Evolutionary conservation across 176 grass and related monocot species (phyloP).

Genomic region (Juncus effusus): DNA sequence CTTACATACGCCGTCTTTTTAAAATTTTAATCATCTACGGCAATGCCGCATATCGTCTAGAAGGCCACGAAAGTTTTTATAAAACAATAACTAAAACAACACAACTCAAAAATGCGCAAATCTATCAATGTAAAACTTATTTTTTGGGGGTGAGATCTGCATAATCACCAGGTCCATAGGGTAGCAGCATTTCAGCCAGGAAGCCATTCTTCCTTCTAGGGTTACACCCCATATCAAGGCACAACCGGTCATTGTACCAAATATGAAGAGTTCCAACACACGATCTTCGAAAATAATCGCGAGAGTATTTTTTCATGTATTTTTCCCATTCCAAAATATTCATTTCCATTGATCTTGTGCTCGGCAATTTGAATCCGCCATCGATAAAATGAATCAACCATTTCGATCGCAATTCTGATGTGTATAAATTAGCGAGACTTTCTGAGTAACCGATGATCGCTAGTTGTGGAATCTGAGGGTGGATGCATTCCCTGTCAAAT

Average conservation of each 20-base stretch:
- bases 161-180: conserved; percentile 45
- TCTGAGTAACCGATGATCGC: conserved; percentile 51
- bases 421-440: conserved; percentile 59
- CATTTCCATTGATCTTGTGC: conserved; percentile 36
- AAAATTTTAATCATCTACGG: no score
- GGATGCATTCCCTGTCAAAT: conserved; percentile 51
- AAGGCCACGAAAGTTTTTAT: not conserved
- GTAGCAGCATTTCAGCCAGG: conserved; percentile 32
- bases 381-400: conserved; percentile 54
- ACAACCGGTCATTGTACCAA: conserved; percentile 62
- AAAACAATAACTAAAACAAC: not conserved
- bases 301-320: conserved; percentile 46
- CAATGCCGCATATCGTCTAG: no score
- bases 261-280: conserved; percentile 36
- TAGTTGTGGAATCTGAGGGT: conserved; percentile 55
- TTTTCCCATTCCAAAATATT: conserved; percentile 52
- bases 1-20: no score
- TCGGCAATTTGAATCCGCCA: conserved; percentile 47
- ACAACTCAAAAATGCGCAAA: not conserved
- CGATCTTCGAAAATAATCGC: conserved; percentile 40
- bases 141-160: conserved; percentile 32
- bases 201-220: conserved; percentile 45
- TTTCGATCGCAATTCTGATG: conserved; percentile 37
- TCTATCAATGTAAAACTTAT: conserved; percentile 1
- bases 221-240: conserved; percentile 53